Conservation (phyloP, 441 rosid species). For the Hura crepitans region DNA sequence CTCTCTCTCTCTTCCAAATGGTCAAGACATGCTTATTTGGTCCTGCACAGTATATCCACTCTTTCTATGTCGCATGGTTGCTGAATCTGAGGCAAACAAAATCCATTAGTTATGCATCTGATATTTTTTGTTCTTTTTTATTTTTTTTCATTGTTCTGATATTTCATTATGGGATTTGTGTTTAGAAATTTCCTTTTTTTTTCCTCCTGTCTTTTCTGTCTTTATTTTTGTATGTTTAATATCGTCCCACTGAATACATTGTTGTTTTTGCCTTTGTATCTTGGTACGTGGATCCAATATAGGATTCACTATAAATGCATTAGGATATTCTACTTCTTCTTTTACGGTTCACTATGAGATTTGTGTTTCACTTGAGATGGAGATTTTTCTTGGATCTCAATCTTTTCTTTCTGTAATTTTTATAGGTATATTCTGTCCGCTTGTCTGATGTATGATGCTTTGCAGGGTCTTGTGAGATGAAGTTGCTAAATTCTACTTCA, state of each 20-base stretch:
- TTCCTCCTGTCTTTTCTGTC: neutral
- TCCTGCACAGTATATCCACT: neutral
- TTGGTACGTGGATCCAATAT: no score
- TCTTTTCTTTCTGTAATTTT: neutral
- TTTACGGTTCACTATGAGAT: neutral
- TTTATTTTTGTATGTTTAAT: no score
- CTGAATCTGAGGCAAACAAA: neutral
- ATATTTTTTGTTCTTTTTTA: neutral
- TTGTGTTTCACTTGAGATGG: neutral
- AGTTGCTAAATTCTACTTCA: slow-evolving; percentile 67
- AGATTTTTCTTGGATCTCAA: neutral
- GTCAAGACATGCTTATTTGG: neutral
- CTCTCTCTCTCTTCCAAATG: neutral
- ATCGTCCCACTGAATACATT: no score
- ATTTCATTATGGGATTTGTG: neutral
- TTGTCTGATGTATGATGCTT: slow-evolving; percentile 22
- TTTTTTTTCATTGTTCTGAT: neutral
- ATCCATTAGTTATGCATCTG: neutral
- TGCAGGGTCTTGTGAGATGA: slow-evolving; percentile 74
- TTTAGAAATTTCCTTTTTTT: neutral
- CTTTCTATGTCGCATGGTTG: neutral
- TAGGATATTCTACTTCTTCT: neutral
- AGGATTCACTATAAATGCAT: neutral
- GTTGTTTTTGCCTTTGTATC: no score
- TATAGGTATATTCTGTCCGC: neutral